Percentiles rank a stretch among this genome's conserved stretches.
These are phyloP conservation scores for Cornus controversa DNA, from an alignment of 148 eudicot genomes.

Conservation along the genomic window DNA sequence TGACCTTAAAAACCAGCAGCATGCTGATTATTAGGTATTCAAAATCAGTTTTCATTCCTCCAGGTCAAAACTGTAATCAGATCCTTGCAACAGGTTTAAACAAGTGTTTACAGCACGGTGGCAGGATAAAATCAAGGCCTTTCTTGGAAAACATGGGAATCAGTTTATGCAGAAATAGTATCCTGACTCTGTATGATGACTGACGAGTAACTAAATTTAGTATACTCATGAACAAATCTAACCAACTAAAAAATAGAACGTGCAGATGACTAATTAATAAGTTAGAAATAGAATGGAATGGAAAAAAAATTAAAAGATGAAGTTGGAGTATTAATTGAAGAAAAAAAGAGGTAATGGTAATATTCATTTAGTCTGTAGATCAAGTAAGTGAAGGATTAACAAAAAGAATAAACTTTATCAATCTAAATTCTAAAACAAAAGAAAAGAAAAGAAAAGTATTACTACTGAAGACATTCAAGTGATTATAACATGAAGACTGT, in stretches of 20 bases:
- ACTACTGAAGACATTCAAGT: neutral
- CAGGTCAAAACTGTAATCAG: neutral
- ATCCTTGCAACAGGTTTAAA: constrained; percentile 1
- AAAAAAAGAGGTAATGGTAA: neutral
- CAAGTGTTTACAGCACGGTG: neutral
- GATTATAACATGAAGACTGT: too few relatives aligned
- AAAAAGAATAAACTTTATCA: neutral
- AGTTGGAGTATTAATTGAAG: neutral
- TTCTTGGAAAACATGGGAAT: neutral
- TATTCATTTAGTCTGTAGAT: too few relatives aligned
- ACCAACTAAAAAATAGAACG: neutral
- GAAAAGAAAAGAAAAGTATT: neutral
- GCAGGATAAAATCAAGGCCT: neutral
- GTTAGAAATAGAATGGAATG: neutral
- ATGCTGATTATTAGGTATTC: neutral
- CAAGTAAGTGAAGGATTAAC: neutral
- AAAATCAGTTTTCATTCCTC: neutral
- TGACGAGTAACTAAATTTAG: neutral
- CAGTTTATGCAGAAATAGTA: neutral
- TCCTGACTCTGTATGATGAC: neutral
- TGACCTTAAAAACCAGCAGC: neutral
- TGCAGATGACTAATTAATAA: too few relatives aligned
- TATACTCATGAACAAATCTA: neutral
- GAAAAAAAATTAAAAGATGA: neutral
- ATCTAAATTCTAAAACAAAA: neutral